Evolutionary conservation across 805 yeast genomes (phyloP).

Genomic region (Candida parachauliodes): DNA sequence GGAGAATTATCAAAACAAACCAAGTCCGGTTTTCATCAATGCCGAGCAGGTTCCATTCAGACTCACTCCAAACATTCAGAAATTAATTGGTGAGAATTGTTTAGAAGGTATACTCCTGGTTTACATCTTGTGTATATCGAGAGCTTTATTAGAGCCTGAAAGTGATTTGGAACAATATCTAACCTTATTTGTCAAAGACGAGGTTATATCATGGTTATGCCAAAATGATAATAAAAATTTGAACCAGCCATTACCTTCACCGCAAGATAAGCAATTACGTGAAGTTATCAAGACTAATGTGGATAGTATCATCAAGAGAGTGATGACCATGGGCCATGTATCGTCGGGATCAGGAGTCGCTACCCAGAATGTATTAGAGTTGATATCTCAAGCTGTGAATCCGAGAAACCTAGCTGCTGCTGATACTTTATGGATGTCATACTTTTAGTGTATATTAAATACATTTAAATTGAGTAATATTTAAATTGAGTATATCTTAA

Average conservation of each 20-base stretch:
- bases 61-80: constrained; percentile 92
- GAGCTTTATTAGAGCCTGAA: constrained; percentile 87
- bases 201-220: constrained; percentile 89
- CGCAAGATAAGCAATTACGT: constrained; percentile 77
- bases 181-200: constrained; percentile 94
- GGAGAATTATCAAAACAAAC: constrained; percentile 47
- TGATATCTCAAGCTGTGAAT: constrained; percentile 91
- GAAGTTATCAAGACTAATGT: constrained; percentile 88
- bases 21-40: constrained; percentile 82
- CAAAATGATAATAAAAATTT: constrained; percentile 58
- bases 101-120: constrained; percentile 89
- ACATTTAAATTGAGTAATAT: too few relatives aligned
- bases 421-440: constrained; percentile 95
- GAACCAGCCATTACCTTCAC: constrained; percentile 18
- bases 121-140: constrained; percentile 77
- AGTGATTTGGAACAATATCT: constrained; percentile 87
- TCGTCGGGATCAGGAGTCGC: constrained; percentile 69
- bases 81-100: constrained; percentile 89
- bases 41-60: constrained; percentile 95
- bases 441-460: constrained; percentile 43
- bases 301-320: constrained; percentile 76
- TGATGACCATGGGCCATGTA: constrained; percentile 62
- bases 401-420: constrained; percentile 90
- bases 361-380: constrained; percentile 84
- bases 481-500: background rate